A percentile compares a stretch with the other conserved stretches of the same genome.
Evolutionary conservation across 805 yeast genomes (phyloP).

Genomic region (Wickerhamiella qilinensis): DNA sequence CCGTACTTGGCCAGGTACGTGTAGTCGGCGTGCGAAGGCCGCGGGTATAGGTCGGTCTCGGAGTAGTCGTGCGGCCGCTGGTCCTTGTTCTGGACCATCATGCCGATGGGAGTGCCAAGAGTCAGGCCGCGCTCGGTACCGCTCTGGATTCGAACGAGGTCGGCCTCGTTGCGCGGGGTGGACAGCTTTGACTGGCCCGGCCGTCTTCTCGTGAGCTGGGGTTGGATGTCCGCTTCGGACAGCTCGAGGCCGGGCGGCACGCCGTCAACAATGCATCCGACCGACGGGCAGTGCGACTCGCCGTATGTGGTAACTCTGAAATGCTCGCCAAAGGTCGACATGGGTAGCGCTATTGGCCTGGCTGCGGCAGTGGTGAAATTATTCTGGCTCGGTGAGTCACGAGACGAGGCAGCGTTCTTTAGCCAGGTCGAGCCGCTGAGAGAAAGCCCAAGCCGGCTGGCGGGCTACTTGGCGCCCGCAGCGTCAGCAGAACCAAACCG

Average conservation of each 20-base stretch:
- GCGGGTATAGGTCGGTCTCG: conserved; percentile 87
- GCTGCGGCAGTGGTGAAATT: too few species aligned
- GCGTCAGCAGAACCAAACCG: too few species aligned
- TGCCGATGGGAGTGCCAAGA: conserved; percentile 88
- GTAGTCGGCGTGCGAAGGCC: conserved; percentile 97
- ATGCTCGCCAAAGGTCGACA: conserved; percentile 59
- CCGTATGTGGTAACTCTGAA: conserved; percentile 87
- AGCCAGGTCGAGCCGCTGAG: too few species aligned
- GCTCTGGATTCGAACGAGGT: conserved; percentile 78
- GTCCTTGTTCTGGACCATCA: conserved; percentile 86
- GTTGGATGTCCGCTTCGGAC: conserved; percentile 79
- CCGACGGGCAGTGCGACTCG: conserved; percentile 93
- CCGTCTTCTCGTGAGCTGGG: conserved; percentile 90
- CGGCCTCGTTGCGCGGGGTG: conserved; percentile 93
- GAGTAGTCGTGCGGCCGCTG: conserved; percentile 94
- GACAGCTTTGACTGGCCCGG: conserved; percentile 90
- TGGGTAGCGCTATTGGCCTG: too few species aligned
- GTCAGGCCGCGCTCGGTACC: conserved; percentile 88
- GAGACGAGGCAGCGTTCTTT: too few species aligned
- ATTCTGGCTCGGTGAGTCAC: background rate
- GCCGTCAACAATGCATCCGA: conserved; percentile 97
- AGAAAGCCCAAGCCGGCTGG: too few species aligned
- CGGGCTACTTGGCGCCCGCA: too few species aligned
- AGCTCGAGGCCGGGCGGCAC: conserved; percentile 89
- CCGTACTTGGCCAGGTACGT: conserved; percentile 87